A percentile compares a stretch with the other conserved stretches of the same genome.
These are phyloP conservation scores for Acacia acuminata DNA, from an alignment of 306 rosid species.

Conservation along the genomic window DNA sequence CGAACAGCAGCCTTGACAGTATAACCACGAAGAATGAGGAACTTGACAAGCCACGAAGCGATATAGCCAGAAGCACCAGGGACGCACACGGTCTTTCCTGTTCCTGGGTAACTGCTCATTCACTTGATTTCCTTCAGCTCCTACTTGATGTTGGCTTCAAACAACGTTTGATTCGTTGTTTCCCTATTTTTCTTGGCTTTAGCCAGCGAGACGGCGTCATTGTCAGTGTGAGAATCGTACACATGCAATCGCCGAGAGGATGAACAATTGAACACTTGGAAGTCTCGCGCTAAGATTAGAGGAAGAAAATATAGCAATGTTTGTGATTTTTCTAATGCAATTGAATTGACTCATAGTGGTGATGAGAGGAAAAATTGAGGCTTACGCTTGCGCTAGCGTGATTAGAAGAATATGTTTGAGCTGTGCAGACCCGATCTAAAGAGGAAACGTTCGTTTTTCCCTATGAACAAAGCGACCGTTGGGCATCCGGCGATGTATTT, in stretches of 20 bases:
- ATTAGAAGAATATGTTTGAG: not conserved
- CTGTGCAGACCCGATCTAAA: not conserved
- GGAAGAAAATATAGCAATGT: not conserved
- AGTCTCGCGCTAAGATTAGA: not conserved
- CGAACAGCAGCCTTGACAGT: too few relatives aligned
- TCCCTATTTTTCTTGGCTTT: not conserved
- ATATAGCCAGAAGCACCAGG: conserved; percentile 22
- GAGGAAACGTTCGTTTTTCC: not conserved
- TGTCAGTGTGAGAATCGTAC: not conserved
- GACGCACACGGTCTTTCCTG: not conserved
- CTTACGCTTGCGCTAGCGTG: not conserved
- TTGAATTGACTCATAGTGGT: not conserved
- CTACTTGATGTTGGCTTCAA: not conserved
- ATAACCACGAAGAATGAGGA: conserved; percentile 43
- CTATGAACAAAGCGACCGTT: not conserved
- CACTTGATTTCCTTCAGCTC: not conserved
- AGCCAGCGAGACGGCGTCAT: not conserved
- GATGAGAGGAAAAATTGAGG: not conserved
- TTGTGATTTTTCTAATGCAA: not conserved
- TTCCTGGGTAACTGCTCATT: not conserved
- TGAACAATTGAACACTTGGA: not conserved
- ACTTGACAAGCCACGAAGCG: conserved; percentile 56
- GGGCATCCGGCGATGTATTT: too few relatives aligned
- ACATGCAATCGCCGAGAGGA: too few relatives aligned
- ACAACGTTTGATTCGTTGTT: not conserved